Evolutionary conservation across 2,329 filamentous ascomycete genomes (phyloP), one percentile per base, ranked within the genome.

Genomic region (Sporothrix brunneoviolacea): DNA sequence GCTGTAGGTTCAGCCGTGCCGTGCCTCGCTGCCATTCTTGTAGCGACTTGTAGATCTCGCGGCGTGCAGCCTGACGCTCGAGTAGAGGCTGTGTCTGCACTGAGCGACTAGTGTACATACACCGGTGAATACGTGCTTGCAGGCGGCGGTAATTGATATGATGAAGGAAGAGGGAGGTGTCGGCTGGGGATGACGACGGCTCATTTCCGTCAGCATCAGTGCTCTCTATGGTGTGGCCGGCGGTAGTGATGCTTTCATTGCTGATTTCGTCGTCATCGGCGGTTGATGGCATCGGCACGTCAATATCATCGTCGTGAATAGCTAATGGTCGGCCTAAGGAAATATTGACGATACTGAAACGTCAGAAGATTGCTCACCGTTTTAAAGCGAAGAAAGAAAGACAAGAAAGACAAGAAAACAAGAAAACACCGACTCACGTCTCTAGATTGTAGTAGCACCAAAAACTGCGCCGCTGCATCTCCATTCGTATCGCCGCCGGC

Each of bases 391-490:
- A 24, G 9, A 40, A 12, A 24, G 13, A 40, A 22, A 21, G 19
- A 38, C 4, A 21, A 19, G 18, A 8, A 21, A 8, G 36, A 19
- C 36, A 21, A 19, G 12, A 19, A 21, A 7, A 15, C 10, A n/a
- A n/a, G n/a, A n/a, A n/a, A n/a, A n/a, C n/a, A n/a, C n/a, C n/a
- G n/a, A n/a, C 38, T 12, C n/a, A 40, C 38, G 46, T 48, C 37
- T 42, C 46, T 4, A 48, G 21, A n/a, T 48, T 48, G 38, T 48
- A 48, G 28, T 48, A 48, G 46, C 46, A 48, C 46, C 46, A 48
- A 16, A 48, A 48, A 8, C 36, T 32, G 27, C 45, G 45, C 10
- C 45, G 45, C 16, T 48, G 45, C 37, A 48, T 48, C 27, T 48
- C 45, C 15, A 38, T 32, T 12, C 45, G 45, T 8, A 48, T 15